Base-by-base conservation (phyloP, 2,329 filamentous ascomycete species). In the Berkeleyomyces rouxiae region DNA sequence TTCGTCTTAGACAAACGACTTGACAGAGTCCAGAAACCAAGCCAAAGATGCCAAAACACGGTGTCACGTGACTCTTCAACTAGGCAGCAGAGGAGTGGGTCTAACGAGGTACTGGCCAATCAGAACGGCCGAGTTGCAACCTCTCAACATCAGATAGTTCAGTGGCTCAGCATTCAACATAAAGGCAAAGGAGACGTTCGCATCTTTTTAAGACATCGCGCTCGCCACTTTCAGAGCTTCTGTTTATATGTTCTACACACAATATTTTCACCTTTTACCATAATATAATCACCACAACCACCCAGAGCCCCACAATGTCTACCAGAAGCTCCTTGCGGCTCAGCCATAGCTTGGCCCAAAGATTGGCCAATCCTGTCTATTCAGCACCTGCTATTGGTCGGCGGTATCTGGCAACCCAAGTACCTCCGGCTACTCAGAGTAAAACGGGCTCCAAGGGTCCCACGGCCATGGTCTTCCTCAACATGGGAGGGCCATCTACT, bases 381-480 rank as follows among this genome's bases (percentile, higher is more conserved):
- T 36, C 5, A 67, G 64, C 68, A 68, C 40, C 69, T 65, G 31
- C 31, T 10, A 31, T 36, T 49, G 60, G 60, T 11, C 57, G 60
- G 62, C 69, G 73, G 65, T 66, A 69, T 40, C 67, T 76, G 59
- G 73, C 74, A 61, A 75, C 73, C 46, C 68, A 72, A 23, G 83
- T 82, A 3, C 87, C 88, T 9, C 88, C 89, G 6, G 89, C 93
- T 31, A 91, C 88, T 0, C 89, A 95, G 72, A 80, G 90, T 79
- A 78, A 81, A 5, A 82, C 82, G 0, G 82, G 80, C 10, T 81
- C 79, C 49, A 79, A 88, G 70, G 92, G 92, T 0, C 90, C 91
- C 6, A 99, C 93, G 3, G 93, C 93, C 51, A 97, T 99, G 84
- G 93, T 99, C 11, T 96, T 99, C 71, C 83, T 99, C 76, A 99